These are phyloP conservation scores for Linum tenue DNA, from an alignment of 345 rosid genomes.

Conservation along the genomic window DNA sequence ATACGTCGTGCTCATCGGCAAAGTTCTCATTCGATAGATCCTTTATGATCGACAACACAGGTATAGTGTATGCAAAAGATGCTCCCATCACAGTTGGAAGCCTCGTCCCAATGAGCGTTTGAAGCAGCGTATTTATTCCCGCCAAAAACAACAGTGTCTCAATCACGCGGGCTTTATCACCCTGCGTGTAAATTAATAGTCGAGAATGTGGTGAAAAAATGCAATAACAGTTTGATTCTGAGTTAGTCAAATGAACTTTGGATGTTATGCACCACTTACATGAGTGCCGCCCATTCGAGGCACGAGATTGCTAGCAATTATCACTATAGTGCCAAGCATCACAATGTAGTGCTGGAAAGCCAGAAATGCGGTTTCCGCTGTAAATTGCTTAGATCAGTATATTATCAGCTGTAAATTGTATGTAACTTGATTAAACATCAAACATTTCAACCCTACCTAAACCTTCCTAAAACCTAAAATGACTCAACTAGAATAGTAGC, in stretches of 20 bases:
- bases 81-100: conserved; percentile 96
- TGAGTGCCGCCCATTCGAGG: conserved; percentile 73
- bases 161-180: conserved; percentile 81
- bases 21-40: conserved; percentile 50
- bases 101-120: conserved; percentile 74
- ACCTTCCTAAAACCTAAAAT: too few species aligned
- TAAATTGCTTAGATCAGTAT: conserved; percentile 7
- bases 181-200: conserved; percentile 31
- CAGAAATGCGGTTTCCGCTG: conserved; percentile 61
- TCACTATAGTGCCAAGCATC: conserved; percentile 77
- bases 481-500: too few species aligned
- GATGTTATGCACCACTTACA: conserved; percentile 35
- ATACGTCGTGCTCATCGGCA: conserved; percentile 50
- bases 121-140: conserved; percentile 82
- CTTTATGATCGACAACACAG: conserved; percentile 69
- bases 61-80: conserved; percentile 61
- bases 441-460: too few species aligned
- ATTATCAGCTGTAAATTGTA: background rate
- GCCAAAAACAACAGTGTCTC: conserved; percentile 80
- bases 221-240: background rate
- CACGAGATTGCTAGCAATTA: conserved; percentile 59
- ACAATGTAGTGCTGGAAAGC: conserved; percentile 95
- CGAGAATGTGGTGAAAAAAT: background rate
- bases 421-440: background rate
- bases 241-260: background rate